Evolutionary conservation across 2,329 filamentous ascomycete genomes (phyloP).

Genomic region (Epichloe glyceriae): DNA sequence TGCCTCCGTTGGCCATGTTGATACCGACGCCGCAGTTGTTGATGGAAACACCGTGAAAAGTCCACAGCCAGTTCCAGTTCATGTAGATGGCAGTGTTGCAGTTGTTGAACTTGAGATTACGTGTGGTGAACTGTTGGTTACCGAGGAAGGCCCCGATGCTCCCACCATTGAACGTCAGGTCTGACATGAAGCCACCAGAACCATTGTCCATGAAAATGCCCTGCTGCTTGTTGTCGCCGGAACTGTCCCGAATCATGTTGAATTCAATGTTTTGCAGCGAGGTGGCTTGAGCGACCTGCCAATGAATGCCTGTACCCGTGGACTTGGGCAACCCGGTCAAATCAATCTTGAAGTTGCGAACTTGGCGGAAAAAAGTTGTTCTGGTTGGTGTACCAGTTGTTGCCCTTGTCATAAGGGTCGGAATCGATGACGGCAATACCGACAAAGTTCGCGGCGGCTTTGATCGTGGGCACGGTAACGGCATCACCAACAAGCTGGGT

Average conservation of each 20-base stretch:
- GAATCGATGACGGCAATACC: conserved; percentile 86
- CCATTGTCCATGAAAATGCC: conserved; percentile 80
- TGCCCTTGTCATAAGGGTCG: conserved; percentile 65
- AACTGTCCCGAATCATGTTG: conserved; percentile 59
- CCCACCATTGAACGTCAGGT: conserved; percentile 74
- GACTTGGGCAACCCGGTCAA: conserved; percentile 49
- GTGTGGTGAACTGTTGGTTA: conserved; percentile 77
- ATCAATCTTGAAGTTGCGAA: conserved; percentile 74
- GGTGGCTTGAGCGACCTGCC: conserved; percentile 76
- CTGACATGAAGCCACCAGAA: conserved; percentile 71
- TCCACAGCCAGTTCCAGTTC: conserved; percentile 89
- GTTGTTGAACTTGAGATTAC: conserved; percentile 70
- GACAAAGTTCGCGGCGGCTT: conserved; percentile 56
- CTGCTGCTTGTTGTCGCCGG: conserved; percentile 52
- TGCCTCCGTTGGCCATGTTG: conserved; percentile 56
- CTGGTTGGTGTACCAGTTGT: conserved; percentile 70
- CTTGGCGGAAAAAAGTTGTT: conserved; percentile 72
- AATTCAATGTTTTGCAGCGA: conserved; percentile 71
- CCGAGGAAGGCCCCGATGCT: conserved; percentile 67
- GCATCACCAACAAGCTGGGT: conserved; percentile 85
- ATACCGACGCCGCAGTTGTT: conserved; percentile 64
- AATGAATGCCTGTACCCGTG: conserved; percentile 61
- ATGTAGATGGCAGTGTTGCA: conserved; percentile 76
- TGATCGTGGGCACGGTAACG: conserved; percentile 56
- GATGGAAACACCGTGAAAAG: conserved; percentile 63